Evolutionary conservation across 768 basidiomycete genomes (phyloP), one percentile per base, ranked within the genome.

Genomic region (Sporobolomyces pararoseus): DNA sequence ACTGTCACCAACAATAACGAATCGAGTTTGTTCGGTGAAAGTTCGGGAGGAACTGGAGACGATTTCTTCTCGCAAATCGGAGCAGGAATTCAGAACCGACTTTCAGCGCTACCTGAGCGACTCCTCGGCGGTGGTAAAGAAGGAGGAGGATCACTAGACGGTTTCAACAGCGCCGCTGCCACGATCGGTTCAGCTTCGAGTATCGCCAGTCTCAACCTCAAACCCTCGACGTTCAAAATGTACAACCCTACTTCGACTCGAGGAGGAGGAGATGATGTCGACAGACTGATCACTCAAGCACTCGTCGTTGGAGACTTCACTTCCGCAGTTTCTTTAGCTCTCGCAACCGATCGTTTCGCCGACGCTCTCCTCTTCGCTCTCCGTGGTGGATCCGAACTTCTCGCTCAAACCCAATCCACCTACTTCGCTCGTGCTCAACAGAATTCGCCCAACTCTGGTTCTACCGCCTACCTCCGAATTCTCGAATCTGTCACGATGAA

Each of bases 271-370:
- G 93, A 95, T 79, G 88, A 95, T 70, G 87, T 87, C 0, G 94
- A 98, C 76, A 83, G 86, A 25, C 83, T 99, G 21, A 84, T 98
- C 73, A 96, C 95, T 2, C 91, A 91, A 77, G 90, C 95, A 3
- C 84, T 98, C 46, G 91, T 99, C 3, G 83, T 98, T 14, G 95
- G 96, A n/a, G 94, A 99, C 79, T 98, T 97, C 72, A 85, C 86
- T 75, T 88, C 87, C 21, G 95, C 96, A 2, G 96, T 98, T 23
- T 87, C 89, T 3, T 83, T 98, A 2, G 96, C 94, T 79, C 83
- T 98, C 21, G 89, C 91, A 0, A 85, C 88, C 0, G 89, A 92
- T 59, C 85, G 94, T 35, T 97, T 86, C 75, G 94, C 96, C 1
- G 96, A 99, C 77, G 96, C 96, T 0, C 89, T 98, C 60, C 83